Percentiles rank a stretch among this genome's conserved stretches.
Evolutionary conservation across 2,329 filamentous ascomycete species (phyloP).

Genomic region (Cercospora canescens): DNA sequence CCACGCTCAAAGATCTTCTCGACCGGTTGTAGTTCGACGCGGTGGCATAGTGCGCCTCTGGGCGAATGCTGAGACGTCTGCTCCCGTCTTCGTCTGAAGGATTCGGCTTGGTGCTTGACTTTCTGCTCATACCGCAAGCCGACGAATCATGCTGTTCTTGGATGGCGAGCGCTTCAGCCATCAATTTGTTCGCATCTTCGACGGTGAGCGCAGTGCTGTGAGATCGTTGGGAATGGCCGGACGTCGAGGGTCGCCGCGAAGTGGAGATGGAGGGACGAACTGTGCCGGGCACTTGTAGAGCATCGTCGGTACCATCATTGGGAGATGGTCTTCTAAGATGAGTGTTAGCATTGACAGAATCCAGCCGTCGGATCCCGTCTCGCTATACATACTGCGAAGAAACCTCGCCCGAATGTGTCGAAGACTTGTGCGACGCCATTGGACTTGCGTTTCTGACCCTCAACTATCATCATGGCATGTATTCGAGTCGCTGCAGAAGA

Average conservation of each 20-base stretch:
- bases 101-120: background rate
- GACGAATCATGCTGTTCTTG: constrained; percentile 5
- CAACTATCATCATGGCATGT: too few relatives aligned
- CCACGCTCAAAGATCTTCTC: constrained; percentile 4
- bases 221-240: constrained; percentile 1
- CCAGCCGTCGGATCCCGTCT: background rate
- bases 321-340: background rate
- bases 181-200: constrained; percentile 4
- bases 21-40: constrained; percentile 10
- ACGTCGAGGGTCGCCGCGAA: background rate
- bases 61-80: background rate
- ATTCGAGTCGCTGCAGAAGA: background rate
- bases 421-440: background rate
- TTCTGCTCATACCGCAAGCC: background rate
- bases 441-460: too few relatives aligned
- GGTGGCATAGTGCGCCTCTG: background rate
- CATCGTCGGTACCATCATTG: background rate
- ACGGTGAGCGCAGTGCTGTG: background rate
- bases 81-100: background rate
- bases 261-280: background rate
- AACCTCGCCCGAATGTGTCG: background rate
- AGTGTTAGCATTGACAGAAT: background rate
- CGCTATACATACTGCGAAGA: background rate
- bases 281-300: background rate
- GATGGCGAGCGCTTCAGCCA: constrained; percentile 7